Conservation (phyloP, 768 basidiomycete species). For the Neoboletus subvelutipes region DNA sequence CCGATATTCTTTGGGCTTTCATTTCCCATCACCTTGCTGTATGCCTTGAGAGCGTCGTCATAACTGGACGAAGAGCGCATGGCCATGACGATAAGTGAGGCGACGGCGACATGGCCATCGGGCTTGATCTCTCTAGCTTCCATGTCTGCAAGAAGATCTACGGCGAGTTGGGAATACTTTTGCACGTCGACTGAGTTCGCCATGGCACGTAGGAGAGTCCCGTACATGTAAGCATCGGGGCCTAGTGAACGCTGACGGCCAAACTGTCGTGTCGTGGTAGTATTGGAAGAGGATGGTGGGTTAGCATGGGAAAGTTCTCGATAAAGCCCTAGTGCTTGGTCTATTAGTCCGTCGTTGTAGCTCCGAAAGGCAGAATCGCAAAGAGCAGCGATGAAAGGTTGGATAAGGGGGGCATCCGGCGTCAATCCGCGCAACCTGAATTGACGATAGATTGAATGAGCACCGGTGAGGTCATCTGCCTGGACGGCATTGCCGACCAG, state of each 20-base stretch:
- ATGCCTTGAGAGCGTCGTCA: constrained; percentile 62
- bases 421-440: constrained; percentile 43
- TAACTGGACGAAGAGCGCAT: constrained; percentile 61
- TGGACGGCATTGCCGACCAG: constrained; percentile 53
- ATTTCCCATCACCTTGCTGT: constrained; percentile 41
- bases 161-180: constrained; percentile 48
- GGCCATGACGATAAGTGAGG: constrained; percentile 58
- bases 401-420: constrained; percentile 51
- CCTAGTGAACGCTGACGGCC: constrained; percentile 39
- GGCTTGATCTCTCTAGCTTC: constrained; percentile 45
- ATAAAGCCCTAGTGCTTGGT: constrained; percentile 56
- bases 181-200: constrained; percentile 42
- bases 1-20: constrained; percentile 40
- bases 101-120: constrained; percentile 44
- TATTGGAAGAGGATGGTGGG: constrained; percentile 24
- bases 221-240: constrained; percentile 55
- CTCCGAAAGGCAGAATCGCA: constrained; percentile 39
- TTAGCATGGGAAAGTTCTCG: constrained; percentile 41
- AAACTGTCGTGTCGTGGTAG: constrained; percentile 13
- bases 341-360: constrained; percentile 44
- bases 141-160: constrained; percentile 67
- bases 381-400: constrained; percentile 53
- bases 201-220: constrained; percentile 50
- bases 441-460: constrained; percentile 49
- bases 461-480: constrained; percentile 38